Evolutionary conservation across 116 monocot species (phyloP).

Genomic region (Cymodocea nodosa): DNA sequence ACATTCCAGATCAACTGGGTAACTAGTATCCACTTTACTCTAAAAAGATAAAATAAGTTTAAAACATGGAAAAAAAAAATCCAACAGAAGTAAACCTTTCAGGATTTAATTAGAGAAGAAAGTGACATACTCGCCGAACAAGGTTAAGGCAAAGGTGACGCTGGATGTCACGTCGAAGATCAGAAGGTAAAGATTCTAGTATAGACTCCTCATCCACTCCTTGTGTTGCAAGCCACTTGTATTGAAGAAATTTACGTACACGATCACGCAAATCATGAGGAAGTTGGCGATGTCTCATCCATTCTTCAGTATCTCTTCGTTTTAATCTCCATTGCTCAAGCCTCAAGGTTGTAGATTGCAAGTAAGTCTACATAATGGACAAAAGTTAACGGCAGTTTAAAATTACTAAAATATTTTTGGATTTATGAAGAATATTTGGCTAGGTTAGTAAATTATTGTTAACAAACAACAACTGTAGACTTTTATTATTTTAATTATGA

Average conservation of each 20-base stretch:
- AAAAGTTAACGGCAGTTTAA: no score
- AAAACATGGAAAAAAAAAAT: not conserved
- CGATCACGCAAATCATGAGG: conserved; percentile 46
- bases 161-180: conserved; percentile 71
- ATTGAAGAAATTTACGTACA: conserved; percentile 61
- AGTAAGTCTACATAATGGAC: conserved; percentile 31
- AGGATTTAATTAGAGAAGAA: not conserved
- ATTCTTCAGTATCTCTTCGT: conserved; percentile 75
- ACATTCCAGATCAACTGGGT: no score
- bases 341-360: conserved; percentile 66
- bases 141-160: conserved; percentile 70
- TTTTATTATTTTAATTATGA: no score
- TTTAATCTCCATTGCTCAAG: conserved; percentile 81
- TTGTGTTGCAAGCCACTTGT: conserved; percentile 66
- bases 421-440: no score
- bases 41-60: not conserved
- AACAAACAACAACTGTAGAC: no score
- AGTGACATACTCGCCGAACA: conserved; percentile 42
- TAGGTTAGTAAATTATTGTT: no score
- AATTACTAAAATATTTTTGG: no score
- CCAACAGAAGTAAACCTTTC: not conserved
- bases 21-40: not conserved
- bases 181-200: conserved; percentile 42
- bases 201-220: conserved; percentile 76
- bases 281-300: conserved; percentile 74